phyloP scores from a whole-genome alignment of 768 basidiomycete species.

The Leccinum arenicola region DNA sequence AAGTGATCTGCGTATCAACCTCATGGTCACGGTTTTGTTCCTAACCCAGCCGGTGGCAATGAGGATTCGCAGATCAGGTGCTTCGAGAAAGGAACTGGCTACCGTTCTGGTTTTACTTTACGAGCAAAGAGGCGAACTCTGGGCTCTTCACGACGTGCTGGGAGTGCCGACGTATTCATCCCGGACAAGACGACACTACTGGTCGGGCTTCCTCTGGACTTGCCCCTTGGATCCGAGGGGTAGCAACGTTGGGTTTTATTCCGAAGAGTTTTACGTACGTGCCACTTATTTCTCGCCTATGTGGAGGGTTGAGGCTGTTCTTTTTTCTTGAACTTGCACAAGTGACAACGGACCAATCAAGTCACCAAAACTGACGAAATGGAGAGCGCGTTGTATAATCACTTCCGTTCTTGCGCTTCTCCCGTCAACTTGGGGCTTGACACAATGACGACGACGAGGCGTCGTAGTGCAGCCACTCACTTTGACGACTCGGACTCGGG shows the following conservation, averaged over 20 bases:
- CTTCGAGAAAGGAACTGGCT: conserved; percentile 48
- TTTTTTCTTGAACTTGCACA: no score
- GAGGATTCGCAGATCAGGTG: conserved; percentile 27
- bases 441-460: conserved; percentile 23
- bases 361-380: conserved; percentile 41
- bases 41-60: neutral
- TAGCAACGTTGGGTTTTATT: conserved; percentile 77
- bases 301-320: neutral
- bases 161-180: conserved; percentile 62
- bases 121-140: conserved; percentile 61
- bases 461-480: no score
- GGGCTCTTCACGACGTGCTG: conserved; percentile 82
- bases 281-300: neutral
- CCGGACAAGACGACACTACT: conserved; percentile 80
- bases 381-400: conserved; percentile 63
- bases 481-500: no score
- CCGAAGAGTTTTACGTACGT: conserved; percentile 69
- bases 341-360: conserved; percentile 48
- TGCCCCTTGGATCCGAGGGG: conserved; percentile 56
- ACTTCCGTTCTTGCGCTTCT: conserved; percentile 74
- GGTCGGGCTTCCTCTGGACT: conserved; percentile 63
- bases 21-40: no score
- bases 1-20: conserved; percentile 30
- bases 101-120: conserved; percentile 81
- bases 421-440: conserved; percentile 74